These are phyloP conservation scores for Solioccasus polychromus DNA, from an alignment of 768 basidiomycete genomes.

Conservation along the genomic window DNA sequence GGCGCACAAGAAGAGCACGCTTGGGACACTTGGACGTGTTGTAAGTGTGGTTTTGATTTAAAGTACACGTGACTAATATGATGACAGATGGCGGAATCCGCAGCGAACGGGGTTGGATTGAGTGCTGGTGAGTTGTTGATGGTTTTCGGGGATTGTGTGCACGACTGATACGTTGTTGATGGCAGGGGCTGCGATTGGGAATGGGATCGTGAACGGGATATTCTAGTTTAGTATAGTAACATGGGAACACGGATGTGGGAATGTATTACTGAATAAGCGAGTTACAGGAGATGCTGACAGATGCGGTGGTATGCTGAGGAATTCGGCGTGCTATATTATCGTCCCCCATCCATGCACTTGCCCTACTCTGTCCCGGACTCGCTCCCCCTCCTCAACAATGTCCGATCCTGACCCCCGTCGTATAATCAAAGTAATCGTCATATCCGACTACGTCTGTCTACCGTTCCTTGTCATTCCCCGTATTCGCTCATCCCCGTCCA, in stretches of 20 bases:
- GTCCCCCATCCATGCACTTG: conserved; percentile 26
- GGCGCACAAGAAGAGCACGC: conserved; percentile 35
- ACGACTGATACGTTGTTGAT: neutral
- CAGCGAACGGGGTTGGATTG: conserved; percentile 45
- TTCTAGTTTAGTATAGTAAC: conserved; percentile 37
- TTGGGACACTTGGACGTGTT: conserved; percentile 38
- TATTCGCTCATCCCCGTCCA: conserved; percentile 13
- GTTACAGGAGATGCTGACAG: conserved; percentile 32
- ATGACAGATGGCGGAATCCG: conserved; percentile 30
- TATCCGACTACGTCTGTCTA: conserved; percentile 33
- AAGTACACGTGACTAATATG: neutral
- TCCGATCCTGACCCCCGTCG: conserved; percentile 19
- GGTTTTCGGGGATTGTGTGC: accelerated
- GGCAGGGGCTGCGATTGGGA: conserved; percentile 44
- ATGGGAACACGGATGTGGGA: conserved; percentile 17
- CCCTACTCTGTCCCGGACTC: conserved; percentile 1
- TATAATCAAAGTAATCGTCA: conserved; percentile 31
- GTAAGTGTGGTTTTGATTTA: conserved; percentile 22
- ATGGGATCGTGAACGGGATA: conserved; percentile 45
- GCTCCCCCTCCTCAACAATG: conserved; percentile 12
- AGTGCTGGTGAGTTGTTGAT: conserved; percentile 37
- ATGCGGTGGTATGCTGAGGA: conserved; percentile 27
- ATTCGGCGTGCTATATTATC: conserved; percentile 28
- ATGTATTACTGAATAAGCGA: conserved; percentile 14
- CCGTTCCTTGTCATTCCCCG: neutral